A percentile compares a stretch with the other conserved stretches of the same genome.
Evolutionary conservation across 2,329 filamentous ascomycete genomes (phyloP).

Genomic region (Paraconiothyrium brasiliense): DNA sequence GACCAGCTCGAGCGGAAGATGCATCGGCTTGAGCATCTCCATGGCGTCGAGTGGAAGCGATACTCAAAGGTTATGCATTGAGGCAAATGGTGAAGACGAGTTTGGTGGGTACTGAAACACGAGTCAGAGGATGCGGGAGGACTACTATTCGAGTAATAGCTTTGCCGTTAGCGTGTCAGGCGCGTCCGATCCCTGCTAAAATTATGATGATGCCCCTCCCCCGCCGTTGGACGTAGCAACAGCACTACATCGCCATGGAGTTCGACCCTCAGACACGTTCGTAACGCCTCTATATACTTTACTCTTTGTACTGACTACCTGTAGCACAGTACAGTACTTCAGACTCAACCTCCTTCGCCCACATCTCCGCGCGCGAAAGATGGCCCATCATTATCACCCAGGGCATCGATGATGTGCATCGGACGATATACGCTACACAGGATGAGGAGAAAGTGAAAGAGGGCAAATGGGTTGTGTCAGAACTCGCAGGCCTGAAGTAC

Average conservation of each 20-base stretch:
- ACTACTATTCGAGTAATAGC: slow-evolving; percentile 13
- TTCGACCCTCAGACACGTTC: slow-evolving; percentile 77
- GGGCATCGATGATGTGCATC: slow-evolving; percentile 94
- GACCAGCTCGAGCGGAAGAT: slow-evolving; percentile 40
- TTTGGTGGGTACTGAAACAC: slow-evolving; percentile 4
- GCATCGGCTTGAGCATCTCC: slow-evolving; percentile 23
- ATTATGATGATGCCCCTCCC: slow-evolving; percentile 24
- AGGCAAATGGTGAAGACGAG: slow-evolving; percentile 12
- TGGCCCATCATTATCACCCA: slow-evolving; percentile 96
- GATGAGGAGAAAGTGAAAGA: slow-evolving; percentile 75
- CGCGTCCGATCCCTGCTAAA: slow-evolving; percentile 7
- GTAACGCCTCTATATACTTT: slow-evolving; percentile 39
- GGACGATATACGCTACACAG: slow-evolving; percentile 67
- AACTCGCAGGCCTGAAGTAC: slow-evolving; percentile 87
- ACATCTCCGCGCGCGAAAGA: slow-evolving; percentile 81
- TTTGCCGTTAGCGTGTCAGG: neutral
- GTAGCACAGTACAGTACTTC: slow-evolving; percentile 79
- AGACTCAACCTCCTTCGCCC: slow-evolving; percentile 88
- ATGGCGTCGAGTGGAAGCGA: slow-evolving; percentile 9
- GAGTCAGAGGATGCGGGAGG: slow-evolving; percentile 17
- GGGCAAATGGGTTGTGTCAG: slow-evolving; percentile 84
- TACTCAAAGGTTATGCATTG: slow-evolving; percentile 3
- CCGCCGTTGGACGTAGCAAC: slow-evolving; percentile 10
- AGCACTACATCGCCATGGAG: slow-evolving; percentile 65
- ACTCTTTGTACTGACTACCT: slow-evolving; percentile 15